Percentiles rank a stretch among this genome's conserved stretches.
Conservation (phyloP, 805 yeast species). For the Ogataea nonfermentans region DNA sequence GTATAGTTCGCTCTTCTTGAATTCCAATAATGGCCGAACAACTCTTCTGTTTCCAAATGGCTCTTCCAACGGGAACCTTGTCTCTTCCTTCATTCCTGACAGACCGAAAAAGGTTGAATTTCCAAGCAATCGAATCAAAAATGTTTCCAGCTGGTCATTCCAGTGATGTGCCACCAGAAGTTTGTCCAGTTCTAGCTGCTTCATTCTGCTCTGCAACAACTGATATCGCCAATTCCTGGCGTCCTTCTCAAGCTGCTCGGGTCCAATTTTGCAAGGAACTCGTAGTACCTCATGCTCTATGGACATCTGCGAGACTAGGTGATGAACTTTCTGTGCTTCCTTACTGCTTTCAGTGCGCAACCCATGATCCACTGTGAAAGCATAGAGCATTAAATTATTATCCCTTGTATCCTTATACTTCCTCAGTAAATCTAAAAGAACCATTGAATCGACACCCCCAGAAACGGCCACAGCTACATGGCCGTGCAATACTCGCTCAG, state of each 20-base stretch:
- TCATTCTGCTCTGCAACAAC: conserved; percentile 43
- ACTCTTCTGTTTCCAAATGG: conserved; percentile 23
- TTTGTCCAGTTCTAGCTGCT: conserved; percentile 29
- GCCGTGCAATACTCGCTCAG: neutral
- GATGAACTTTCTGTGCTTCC: conserved; percentile 47
- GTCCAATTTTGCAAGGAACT: conserved; percentile 17
- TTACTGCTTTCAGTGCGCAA: conserved; percentile 45
- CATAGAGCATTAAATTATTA: conserved; percentile 35
- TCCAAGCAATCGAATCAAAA: conserved; percentile 48
- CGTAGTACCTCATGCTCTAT: conserved; percentile 28
- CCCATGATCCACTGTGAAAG: conserved; percentile 67
- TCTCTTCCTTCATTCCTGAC: conserved; percentile 43
- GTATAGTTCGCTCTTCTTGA: conserved; percentile 44
- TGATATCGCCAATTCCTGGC: conserved; percentile 58
- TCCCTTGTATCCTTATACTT: conserved; percentile 23
- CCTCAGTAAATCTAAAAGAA: conserved; percentile 51
- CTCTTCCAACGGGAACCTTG: conserved; percentile 16
- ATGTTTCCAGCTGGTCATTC: conserved; percentile 75
- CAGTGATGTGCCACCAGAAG: conserved; percentile 64
- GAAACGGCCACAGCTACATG: conserved; percentile 52
- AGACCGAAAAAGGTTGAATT: conserved; percentile 57
- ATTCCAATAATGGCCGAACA: conserved; percentile 52
- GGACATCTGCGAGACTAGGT: conserved; percentile 19
- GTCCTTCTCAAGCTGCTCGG: conserved; percentile 42
- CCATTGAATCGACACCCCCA: conserved; percentile 84